Evolutionary conservation across 1,284 basidiomycete species (phyloP), one percentile per base, ranked within the genome.

Genomic region (Tilletia walkeri): DNA sequence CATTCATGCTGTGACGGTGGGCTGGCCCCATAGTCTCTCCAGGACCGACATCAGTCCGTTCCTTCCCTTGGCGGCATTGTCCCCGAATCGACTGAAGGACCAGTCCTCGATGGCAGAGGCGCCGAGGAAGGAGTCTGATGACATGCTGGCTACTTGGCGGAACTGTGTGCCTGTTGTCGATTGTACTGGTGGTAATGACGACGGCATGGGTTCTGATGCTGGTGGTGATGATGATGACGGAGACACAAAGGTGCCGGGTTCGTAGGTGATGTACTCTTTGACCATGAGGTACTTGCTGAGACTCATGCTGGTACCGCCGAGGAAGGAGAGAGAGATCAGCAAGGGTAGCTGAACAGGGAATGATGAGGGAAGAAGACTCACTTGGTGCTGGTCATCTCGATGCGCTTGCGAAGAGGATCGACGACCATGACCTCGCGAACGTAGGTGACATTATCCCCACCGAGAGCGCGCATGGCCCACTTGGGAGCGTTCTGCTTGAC

Each of bases 391-490:
- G 74, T 73, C 78, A 80, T 80, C 54, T 79, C 72, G 53, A 80
- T 41, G 1, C 34, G 14, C 20, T 70, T 38, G 9, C 56, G 67
- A 34, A 70, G 2, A 1, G 78, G 74, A 38, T 81, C 75, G 63
- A 81, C 90, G 83, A 96, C 93, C 72, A 89, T 90, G 45, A 97
- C 91, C 85, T 97, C 94, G 65, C 94, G 90, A 1, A 96, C 92
- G 81, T 92, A 96, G 7, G 95, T 93, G 76, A 95, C 92, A 84
- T 94, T 92, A 73, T 91, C 91, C 47, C 92, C 92, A 67, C 93
- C 93, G 67, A 95, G 91, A 48, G 95, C 84, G 91, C 94, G 78
- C 4, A 73, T 88, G 66, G 92, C 91, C 92, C 92, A 94, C 76
- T 80, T 78, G 65, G 92, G 92, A 41, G 92, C 86, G 80, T 92